Conservation (phyloP, 2,329 filamentous ascomycete species). For the Colletotrichum caudatum region DNA sequence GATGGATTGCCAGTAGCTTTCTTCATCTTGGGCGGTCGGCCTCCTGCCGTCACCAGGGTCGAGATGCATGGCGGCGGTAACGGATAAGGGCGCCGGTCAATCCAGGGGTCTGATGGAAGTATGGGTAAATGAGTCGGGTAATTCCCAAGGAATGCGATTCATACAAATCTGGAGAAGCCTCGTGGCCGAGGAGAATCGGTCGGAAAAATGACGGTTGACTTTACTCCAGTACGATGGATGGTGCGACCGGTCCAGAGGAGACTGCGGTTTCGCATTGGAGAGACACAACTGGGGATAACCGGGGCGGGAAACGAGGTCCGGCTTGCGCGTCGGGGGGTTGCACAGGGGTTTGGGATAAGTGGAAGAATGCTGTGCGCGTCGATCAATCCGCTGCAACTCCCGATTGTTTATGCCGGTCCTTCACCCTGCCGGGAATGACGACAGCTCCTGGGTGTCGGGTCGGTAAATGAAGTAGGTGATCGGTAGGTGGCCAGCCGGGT, state of each 20-base stretch:
- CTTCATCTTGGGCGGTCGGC: slow-evolving; percentile 28
- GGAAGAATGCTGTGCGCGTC: slow-evolving; percentile 20
- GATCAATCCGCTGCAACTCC: slow-evolving; percentile 18
- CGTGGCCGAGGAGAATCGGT: slow-evolving; percentile 1
- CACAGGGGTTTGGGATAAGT: slow-evolving; percentile 7
- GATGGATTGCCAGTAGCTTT: slow-evolving; percentile 34
- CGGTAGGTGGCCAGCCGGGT: background rate
- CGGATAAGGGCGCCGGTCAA: background rate
- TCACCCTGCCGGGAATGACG: background rate
- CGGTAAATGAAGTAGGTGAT: background rate
- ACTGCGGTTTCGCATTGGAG: slow-evolving; percentile 32
- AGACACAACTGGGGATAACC: background rate
- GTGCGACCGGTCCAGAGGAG: slow-evolving; percentile 14
- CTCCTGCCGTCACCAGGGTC: slow-evolving; percentile 25
- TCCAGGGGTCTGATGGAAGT: background rate
- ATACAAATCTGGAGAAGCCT: slow-evolving; percentile 10
- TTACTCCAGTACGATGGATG: slow-evolving; percentile 5
- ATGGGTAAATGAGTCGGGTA: background rate
- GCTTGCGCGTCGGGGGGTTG: background rate
- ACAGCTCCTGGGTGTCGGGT: background rate
- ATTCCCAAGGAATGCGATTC: slow-evolving; percentile 10
- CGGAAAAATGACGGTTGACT: slow-evolving; percentile 4
- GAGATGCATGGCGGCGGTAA: slow-evolving; percentile 27
- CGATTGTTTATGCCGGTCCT: slow-evolving; percentile 10
- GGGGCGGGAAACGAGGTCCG: background rate